Conservation (phyloP, 208 protist genomes). For the Acanthamoeba healyi region DNA sequence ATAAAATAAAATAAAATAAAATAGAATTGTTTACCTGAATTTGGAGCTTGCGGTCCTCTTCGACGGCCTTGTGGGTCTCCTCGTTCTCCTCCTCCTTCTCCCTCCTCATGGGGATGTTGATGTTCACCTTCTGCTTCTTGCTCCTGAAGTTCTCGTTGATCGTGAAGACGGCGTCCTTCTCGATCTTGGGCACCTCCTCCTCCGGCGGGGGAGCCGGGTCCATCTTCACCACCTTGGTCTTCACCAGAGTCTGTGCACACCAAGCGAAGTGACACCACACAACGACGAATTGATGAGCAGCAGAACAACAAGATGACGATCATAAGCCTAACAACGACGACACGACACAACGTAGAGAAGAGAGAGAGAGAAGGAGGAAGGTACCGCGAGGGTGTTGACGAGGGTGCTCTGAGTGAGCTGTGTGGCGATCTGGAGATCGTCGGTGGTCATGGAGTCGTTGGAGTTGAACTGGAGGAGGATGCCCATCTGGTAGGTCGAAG, state of each 20-base stretch:
- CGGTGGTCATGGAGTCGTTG: constrained; percentile 76
- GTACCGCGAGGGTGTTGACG: constrained; percentile 79
- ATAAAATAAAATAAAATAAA: neutral
- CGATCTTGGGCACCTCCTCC: constrained; percentile 77
- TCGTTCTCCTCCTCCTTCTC: constrained; percentile 84
- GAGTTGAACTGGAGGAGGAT: constrained; percentile 86
- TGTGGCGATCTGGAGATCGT: constrained; percentile 81
- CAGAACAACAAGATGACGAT: too few relatives aligned
- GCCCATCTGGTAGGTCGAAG: constrained; percentile 87
- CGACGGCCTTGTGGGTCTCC: constrained; percentile 84
- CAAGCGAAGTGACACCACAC: too few relatives aligned
- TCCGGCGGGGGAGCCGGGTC: constrained; percentile 57
- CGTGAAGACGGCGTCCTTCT: constrained; percentile 77
- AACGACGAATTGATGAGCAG: too few relatives aligned
- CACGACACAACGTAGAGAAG: too few relatives aligned
- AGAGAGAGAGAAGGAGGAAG: constrained; percentile 25
- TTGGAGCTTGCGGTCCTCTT: constrained; percentile 87
- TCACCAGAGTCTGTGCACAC: constrained; percentile 77
- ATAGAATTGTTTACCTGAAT: constrained; percentile 60
- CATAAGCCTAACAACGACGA: too few relatives aligned
- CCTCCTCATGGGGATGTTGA: constrained; percentile 83
- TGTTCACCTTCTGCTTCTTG: constrained; percentile 83
- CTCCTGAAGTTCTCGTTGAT: constrained; percentile 85
- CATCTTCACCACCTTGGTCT: constrained; percentile 82
- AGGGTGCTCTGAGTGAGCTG: constrained; percentile 84